Conservation (phyloP, 345 rosid species). For the Gossypium turneri region DNA sequence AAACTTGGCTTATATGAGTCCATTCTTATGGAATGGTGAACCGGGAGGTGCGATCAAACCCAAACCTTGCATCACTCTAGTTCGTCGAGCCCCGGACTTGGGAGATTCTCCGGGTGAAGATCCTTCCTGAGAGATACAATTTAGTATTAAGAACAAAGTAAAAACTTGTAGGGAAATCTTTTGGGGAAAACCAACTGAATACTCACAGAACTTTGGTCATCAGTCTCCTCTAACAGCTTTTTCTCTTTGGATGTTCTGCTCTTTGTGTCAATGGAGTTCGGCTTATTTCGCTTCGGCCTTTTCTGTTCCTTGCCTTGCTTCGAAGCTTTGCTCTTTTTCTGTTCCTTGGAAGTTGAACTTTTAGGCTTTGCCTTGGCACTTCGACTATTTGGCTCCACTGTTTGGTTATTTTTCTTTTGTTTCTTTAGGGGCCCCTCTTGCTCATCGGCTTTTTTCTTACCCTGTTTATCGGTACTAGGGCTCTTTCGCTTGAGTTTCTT, state of each 20-base stretch:
- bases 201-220: slow-evolving; percentile 21
- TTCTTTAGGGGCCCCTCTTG: neutral
- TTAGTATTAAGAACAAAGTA: neutral
- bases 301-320: neutral
- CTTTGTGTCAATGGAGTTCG: neutral
- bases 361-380: neutral
- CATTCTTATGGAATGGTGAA: slow-evolving; percentile 43
- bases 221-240: neutral
- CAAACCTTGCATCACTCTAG: slow-evolving; percentile 58
- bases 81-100: slow-evolving; percentile 37
- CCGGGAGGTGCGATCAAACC: slow-evolving; percentile 57
- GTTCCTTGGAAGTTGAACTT: neutral
- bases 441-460: neutral
- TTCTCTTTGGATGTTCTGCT: neutral
- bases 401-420: neutral
- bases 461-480: neutral
- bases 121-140: slow-evolving; percentile 22
- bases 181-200: neutral
- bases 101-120: slow-evolving; percentile 19
- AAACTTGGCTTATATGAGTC: slow-evolving; percentile 10
- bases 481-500: neutral
- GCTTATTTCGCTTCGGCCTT: neutral
- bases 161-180: neutral
- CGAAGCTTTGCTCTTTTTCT: neutral
- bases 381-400: neutral